phyloP scores from a whole-genome alignment of 1,139 yeast species.

The Pichia sp. region DNA sequence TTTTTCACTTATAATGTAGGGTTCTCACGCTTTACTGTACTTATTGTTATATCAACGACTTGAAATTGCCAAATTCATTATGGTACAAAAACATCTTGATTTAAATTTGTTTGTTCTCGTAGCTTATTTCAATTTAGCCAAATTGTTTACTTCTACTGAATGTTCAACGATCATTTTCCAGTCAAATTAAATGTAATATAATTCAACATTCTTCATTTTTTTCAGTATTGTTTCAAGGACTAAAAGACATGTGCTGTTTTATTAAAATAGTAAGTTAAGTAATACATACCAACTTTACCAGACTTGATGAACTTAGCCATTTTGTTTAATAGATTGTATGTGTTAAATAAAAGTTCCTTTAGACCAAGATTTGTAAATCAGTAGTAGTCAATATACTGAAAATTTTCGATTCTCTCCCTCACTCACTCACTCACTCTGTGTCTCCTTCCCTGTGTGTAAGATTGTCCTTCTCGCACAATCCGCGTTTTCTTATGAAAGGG shows the following conservation, averaged over 20 bases:
- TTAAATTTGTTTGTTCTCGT: no score
- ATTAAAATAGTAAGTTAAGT: neutral
- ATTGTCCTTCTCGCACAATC: neutral
- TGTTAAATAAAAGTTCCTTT: neutral
- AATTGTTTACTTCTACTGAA: no score
- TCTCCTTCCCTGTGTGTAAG: neutral
- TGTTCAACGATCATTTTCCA: no score
- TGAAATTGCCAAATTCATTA: no score
- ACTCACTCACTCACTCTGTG: neutral
- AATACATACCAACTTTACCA: conserved; percentile 96
- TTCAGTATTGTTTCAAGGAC: neutral
- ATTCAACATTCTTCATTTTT: neutral
- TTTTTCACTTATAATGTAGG: no score
- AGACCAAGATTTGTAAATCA: neutral
- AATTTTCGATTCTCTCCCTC: conserved; percentile 7
- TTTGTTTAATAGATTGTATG: conserved; percentile 26
- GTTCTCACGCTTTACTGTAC: no score
- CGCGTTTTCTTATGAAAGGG: neutral
- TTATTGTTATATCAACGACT: no score
- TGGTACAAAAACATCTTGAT: no score
- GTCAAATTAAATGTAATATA: no score
- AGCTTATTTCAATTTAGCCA: no score
- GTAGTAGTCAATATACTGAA: conserved; percentile 2
- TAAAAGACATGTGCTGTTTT: neutral
- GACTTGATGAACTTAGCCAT: conserved; percentile 98